Base-by-base conservation (phyloP, 768 basidiomycete genomes). In the button mushroom (Agaricus bisporus) region DNA sequence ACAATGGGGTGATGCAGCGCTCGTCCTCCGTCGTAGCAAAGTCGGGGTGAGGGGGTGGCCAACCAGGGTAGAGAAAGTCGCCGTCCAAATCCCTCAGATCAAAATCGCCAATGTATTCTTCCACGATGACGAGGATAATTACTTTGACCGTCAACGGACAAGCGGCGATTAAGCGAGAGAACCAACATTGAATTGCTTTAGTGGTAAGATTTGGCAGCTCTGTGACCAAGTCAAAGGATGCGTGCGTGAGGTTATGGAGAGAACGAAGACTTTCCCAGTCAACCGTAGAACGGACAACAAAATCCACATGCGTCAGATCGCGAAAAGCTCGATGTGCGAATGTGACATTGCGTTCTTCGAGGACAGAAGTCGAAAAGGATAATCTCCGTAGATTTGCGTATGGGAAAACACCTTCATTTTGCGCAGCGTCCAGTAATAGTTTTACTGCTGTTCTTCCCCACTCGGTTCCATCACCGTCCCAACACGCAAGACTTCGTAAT, bases 241-340 rank as follows among this genome's bases (percentile, higher is more conserved):
- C 15, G 28, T 54, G 52, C 2, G 52, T 54, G 38, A 54, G 52
- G 6, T 38, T 39, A 1, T 25, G 44, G 5, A 54, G 36, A 25
- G 9, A 47, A 28, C 14, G 38, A 25, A 54, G 52, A 20, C 45
- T 54, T 18, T 47, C 45, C 52, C 52, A 54, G 28, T 54, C 15
- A 11, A 18, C 52, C 8, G 20, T 18, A 11, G 37, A 28, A 25
- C 47, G 2, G 22, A 46, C 46, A 36, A 47, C 46, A 28, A 54
- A 41, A 17, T 54, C 52, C 52, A 54, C 41, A 28, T 54, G 52
- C 0, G 52, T 54, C 17, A 54, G n/a, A 47, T 47, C 44, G 25
- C 52, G 52, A 22, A 54, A 54, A 7, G 46, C 46, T n/a, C 52
- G 37, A 15, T 54, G 52, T 7, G 45, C 29, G 26, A 54, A 54